Conservation (phyloP, 169 alveolate species). For the Cryptosporidium viatorum region DNA sequence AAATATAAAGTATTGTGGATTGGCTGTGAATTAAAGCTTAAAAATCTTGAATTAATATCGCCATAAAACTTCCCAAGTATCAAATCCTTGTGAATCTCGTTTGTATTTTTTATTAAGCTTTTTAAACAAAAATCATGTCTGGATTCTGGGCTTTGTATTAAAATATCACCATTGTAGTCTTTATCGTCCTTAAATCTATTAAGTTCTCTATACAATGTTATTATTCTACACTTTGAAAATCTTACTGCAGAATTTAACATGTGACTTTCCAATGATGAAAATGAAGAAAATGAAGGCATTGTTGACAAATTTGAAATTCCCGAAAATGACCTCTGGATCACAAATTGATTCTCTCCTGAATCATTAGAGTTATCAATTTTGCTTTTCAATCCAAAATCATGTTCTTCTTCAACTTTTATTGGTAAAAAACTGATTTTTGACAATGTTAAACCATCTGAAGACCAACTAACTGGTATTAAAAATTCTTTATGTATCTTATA, state of each 20-base stretch:
- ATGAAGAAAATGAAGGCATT: conserved; percentile 10
- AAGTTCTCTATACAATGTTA: conserved; percentile 1
- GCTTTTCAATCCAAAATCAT: neutral
- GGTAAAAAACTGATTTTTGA: conserved; percentile 19
- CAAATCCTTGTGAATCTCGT: neutral
- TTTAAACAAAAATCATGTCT: conserved; percentile 2
- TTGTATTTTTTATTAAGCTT: conserved; percentile 2
- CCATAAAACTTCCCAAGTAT: neutral
- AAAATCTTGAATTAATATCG: neutral
- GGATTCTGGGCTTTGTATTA: neutral
- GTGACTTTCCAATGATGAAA: conserved; percentile 4
- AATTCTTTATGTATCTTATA: conserved; percentile 5
- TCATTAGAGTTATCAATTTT: neutral
- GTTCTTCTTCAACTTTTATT: conserved; percentile 2
- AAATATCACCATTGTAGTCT: neutral
- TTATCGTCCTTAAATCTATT: conserved; percentile 10
- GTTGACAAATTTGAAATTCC: conserved; percentile 30
- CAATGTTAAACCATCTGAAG: conserved; percentile 4
- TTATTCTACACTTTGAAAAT: conserved; percentile 22
- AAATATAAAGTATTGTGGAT: neutral
- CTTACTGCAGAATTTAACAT: neutral
- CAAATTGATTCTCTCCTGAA: neutral
- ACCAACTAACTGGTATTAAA: conserved; percentile 30
- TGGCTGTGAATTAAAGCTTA: neutral
- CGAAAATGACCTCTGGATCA: neutral